A percentile compares a stretch with the other conserved stretches of the same genome.
Evolutionary conservation across 495 filamentous ascomycete genomes (phyloP).

Genomic region (Aspergillus kassunensis): DNA sequence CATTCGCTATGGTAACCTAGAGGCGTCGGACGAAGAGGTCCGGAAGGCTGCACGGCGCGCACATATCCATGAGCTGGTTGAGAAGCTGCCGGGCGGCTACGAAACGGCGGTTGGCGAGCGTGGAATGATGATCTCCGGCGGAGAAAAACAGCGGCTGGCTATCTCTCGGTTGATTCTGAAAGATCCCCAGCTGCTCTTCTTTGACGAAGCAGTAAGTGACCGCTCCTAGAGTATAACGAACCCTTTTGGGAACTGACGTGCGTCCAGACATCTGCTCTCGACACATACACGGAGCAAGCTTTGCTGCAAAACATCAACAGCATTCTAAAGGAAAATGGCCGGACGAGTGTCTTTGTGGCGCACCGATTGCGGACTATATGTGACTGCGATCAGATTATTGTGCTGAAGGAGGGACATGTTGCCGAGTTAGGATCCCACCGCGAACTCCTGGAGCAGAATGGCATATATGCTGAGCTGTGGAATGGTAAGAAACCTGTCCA

Average conservation of each 20-base stretch:
- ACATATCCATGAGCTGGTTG: constrained; percentile 78
- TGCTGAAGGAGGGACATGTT: constrained; percentile 76
- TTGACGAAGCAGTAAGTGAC: constrained; percentile 81
- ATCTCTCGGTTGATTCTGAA: constrained; percentile 85
- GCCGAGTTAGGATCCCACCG: constrained; percentile 84
- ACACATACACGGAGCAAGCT: constrained; percentile 92
- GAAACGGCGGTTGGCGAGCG: constrained; percentile 90
- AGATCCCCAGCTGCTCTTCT: constrained; percentile 89
- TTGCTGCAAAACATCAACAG: constrained; percentile 91
- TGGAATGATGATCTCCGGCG: constrained; percentile 97
- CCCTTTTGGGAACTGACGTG: no score
- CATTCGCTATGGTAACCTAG: constrained; percentile 88
- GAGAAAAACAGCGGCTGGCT: constrained; percentile 92
- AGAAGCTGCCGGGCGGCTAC: constrained; percentile 77
- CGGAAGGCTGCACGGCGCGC: constrained; percentile 73
- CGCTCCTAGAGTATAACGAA: no score
- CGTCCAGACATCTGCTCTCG: constrained; percentile 75
- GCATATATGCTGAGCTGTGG: constrained; percentile 89
- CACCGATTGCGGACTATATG: constrained; percentile 90
- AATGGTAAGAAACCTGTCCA: constrained; percentile 56
- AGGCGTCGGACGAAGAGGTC: constrained; percentile 70
- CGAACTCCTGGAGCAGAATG: constrained; percentile 71
- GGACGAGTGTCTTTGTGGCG: constrained; percentile 92
- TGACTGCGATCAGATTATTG: constrained; percentile 92
- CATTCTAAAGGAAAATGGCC: constrained; percentile 80